Evolutionary conservation across 2,329 filamentous ascomycete species (phyloP), one percentile per base, ranked within the genome.

Genomic region (Pseudogymnoascus verrucosus): DNA sequence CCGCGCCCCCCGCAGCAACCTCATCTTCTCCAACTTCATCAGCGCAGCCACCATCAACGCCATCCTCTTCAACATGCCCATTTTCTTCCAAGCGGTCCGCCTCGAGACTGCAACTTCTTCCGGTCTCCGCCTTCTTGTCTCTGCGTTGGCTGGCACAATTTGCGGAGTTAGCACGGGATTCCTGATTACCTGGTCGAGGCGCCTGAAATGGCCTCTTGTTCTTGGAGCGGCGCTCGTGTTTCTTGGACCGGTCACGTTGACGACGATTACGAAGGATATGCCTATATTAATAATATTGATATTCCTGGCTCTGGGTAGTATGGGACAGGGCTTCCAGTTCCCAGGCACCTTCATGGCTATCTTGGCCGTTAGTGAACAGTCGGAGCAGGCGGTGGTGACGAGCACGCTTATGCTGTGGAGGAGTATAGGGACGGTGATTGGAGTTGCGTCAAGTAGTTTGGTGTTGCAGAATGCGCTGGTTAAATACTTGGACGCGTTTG

Each of bases 1-100:
- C 12, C 74, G 73, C 6, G 70, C 77, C 0, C 85, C 85, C 1
- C 77, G 82, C n/a, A 79, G 79, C 14, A 84, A 85, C 68, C 73
- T 88, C 34, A 82, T 87, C 63, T 79, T 85, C 63, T 74, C 78
- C 64, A 87, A 86, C 70, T 78, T 79, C 67, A 71, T 84, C 47
- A 79, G 76, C 12, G 78, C 81, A 1, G 71, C 84, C 40, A 71
- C 86, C 10, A 71, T 78, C 60, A 85, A 84, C 68, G 80, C 83
- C 7, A 79, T 87, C 57, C 69, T 84, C 19, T 87, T 87, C 71
- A 87, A 87, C 72, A 79, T 83, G 5, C 89, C 89, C 0, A 78
- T 93, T 6, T 93, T 88, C 77, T 92, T 90, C 76, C 89, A 91
- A 72, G 88, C 86, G 39, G 88, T 91, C 26, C 85, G 90, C 59